Evolutionary conservation across 768 basidiomycete species (phyloP).

Genomic region (Russula lepida): DNA sequence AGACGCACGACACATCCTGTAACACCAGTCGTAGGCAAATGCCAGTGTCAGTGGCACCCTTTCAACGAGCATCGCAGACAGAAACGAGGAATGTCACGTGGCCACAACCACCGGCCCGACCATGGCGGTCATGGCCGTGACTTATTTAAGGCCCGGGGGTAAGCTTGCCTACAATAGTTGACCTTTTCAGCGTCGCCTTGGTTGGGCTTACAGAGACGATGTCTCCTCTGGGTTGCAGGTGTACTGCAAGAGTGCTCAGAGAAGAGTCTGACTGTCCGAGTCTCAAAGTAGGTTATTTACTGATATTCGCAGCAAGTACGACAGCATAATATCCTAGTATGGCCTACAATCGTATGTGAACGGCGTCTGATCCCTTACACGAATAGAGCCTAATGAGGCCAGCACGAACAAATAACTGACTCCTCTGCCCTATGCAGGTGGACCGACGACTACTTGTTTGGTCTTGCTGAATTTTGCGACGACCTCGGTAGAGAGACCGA

Average conservation of each 20-base stretch:
- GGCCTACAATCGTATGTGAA: neutral
- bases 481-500: conserved; percentile 44
- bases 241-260: neutral
- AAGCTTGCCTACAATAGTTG: neutral
- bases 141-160: no score
- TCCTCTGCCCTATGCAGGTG: neutral
- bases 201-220: no score
- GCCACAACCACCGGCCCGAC: no score
- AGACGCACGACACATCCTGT: no score
- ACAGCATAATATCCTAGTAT: neutral
- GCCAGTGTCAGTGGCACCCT: no score
- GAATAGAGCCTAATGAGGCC: neutral
- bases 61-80: no score
- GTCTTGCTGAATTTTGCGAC: conserved; percentile 40
- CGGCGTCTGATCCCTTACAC: neutral
- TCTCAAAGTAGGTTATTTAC: neutral
- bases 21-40: no score
- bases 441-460: neutral
- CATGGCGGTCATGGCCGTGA: no score
- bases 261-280: no score
- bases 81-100: no score
- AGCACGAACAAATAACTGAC: no score
- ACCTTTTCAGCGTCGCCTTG: no score
- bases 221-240: neutral
- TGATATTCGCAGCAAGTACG: neutral